Percentiles rank a stretch among this genome's conserved stretches.
These are phyloP conservation scores for Neospora caninum DNA, from an alignment of 169 alveolate genomes.

Conservation along the genomic window DNA sequence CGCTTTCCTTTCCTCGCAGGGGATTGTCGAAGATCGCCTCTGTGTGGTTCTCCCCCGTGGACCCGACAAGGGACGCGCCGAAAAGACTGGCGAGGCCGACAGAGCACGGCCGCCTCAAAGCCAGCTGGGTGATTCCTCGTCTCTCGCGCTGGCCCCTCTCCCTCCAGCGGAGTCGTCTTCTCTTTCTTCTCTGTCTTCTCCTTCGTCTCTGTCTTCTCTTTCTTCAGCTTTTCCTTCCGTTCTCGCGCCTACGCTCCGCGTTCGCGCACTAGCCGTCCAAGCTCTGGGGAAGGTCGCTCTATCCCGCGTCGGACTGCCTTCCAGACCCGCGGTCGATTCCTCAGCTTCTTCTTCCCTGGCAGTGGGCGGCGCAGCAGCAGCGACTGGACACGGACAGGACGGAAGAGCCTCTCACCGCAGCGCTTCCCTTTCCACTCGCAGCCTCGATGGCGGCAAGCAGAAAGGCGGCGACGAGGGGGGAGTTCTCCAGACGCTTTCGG, in stretches of 20 bases:
- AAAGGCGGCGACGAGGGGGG: neutral
- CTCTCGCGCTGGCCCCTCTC: too few species aligned
- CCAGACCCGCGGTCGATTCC: neutral
- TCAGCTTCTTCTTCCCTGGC: neutral
- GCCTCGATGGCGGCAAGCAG: neutral
- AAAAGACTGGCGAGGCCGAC: too few species aligned
- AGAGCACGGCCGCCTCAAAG: too few species aligned
- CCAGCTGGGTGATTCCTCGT: too few species aligned
- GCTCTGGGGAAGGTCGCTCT: slow-evolving; percentile 44
- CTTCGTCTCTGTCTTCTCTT: too few species aligned
- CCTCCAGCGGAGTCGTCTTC: neutral
- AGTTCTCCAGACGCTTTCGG: neutral
- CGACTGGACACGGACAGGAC: neutral
- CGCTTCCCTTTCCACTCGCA: slow-evolving; percentile 18
- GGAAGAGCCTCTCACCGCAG: neutral
- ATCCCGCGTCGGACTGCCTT: neutral
- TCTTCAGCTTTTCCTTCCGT: neutral
- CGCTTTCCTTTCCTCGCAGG: too few species aligned
- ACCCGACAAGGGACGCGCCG: too few species aligned
- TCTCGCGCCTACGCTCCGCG: slow-evolving; percentile 15
- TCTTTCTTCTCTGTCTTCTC: neutral
- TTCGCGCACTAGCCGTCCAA: slow-evolving; percentile 44
- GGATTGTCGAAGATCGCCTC: too few species aligned
- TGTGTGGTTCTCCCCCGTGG: too few species aligned
- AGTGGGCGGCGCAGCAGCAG: neutral